Conservation (phyloP, 2,329 filamentous ascomycete genomes). For the Colletotrichum tamarilloi region DNA sequence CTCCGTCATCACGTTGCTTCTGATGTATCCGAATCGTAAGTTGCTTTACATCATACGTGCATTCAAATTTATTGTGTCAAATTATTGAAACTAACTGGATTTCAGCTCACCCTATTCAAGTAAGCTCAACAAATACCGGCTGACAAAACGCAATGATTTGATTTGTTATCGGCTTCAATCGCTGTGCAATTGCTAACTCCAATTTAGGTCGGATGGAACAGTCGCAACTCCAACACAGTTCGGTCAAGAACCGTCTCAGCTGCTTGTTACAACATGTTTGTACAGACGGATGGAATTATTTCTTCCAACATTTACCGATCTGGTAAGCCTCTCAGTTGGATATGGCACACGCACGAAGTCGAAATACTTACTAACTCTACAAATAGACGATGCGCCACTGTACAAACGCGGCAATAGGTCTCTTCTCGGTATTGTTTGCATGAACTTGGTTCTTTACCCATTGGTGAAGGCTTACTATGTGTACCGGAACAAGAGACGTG, state of each 20-base stretch:
- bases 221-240: constrained; percentile 70
- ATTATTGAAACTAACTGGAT: constrained; percentile 43
- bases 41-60: neutral
- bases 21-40: constrained; percentile 48
- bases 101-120: constrained; percentile 56
- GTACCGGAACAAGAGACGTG: constrained; percentile 45
- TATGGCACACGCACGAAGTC: neutral
- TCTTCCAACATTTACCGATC: constrained; percentile 52
- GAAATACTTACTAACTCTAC: constrained; percentile 52
- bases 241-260: constrained; percentile 71
- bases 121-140: neutral
- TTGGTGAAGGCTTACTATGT: constrained; percentile 47
- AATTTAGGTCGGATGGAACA: constrained; percentile 53
- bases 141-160: too few relatives aligned
- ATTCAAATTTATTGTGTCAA: constrained; percentile 46
- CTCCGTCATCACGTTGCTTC: constrained; percentile 46
- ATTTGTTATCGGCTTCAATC: neutral
- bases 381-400: constrained; percentile 52
- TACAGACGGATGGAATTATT: constrained; percentile 56
- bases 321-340: constrained; percentile 37
- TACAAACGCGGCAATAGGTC: constrained; percentile 67
- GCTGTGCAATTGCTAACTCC: neutral
- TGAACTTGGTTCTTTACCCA: constrained; percentile 45
- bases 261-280: constrained; percentile 71
- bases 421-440: constrained; percentile 59